Evolutionary conservation across 306 rosid species (phyloP).

Genomic region (Fagus crenata): DNA sequence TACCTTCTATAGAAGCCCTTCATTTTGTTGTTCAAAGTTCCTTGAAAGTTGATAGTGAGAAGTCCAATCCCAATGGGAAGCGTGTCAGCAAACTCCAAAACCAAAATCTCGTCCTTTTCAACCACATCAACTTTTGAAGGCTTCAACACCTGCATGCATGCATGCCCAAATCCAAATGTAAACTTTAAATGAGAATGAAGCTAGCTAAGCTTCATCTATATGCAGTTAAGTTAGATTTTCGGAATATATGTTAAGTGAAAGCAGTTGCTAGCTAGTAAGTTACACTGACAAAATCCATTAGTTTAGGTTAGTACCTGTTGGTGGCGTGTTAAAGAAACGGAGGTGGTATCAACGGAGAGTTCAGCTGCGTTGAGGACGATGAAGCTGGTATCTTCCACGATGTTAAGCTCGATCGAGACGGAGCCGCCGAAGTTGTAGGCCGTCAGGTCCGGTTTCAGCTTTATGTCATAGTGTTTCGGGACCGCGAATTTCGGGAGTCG

Average conservation of each 20-base stretch:
- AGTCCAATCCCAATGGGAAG: slow-evolving; percentile 67
- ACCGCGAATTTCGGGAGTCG: slow-evolving; percentile 90
- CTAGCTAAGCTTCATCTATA: too few relatives aligned
- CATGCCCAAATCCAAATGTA: slow-evolving; percentile 3
- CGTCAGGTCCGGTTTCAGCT: slow-evolving; percentile 71
- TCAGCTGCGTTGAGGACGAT: slow-evolving; percentile 83
- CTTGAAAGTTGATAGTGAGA: slow-evolving; percentile 62
- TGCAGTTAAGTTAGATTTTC: too few relatives aligned
- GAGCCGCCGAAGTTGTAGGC: slow-evolving; percentile 69
- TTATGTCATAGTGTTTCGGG: slow-evolving; percentile 68
- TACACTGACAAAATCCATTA: too few relatives aligned
- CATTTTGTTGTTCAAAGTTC: slow-evolving; percentile 78
- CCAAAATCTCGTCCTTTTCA: slow-evolving; percentile 68
- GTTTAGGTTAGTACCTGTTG: too few relatives aligned
- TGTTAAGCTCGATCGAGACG: slow-evolving; percentile 55
- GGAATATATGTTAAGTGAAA: too few relatives aligned
- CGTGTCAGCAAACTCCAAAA: slow-evolving; percentile 67
- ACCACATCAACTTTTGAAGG: slow-evolving; percentile 60
- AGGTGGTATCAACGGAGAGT: slow-evolving; percentile 34
- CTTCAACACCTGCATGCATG: slow-evolving; percentile 51
- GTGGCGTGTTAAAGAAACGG: slow-evolving; percentile 44
- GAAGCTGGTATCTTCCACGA: slow-evolving; percentile 64
- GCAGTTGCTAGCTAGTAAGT: too few relatives aligned
- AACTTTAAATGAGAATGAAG: too few relatives aligned
- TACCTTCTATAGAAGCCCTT: slow-evolving; percentile 91